Evolutionary conservation across 2,329 filamentous ascomycete genomes (phyloP).

Genomic region (Talaromyces sp.): DNA sequence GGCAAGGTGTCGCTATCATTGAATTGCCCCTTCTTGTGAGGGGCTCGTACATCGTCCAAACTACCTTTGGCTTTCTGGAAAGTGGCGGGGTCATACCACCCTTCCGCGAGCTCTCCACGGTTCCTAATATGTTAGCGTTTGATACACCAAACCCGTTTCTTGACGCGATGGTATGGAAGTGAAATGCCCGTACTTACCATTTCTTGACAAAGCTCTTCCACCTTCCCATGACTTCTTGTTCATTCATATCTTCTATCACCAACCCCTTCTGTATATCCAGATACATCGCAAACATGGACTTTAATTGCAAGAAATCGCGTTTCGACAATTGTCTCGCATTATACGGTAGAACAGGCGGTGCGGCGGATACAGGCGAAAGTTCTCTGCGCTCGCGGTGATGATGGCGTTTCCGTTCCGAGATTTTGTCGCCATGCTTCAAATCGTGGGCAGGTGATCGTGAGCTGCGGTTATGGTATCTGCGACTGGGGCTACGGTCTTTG

Average conservation of each 20-base stretch:
- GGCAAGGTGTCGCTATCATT: conserved; percentile 21
- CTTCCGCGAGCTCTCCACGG: conserved; percentile 75
- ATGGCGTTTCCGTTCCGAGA: conserved; percentile 20
- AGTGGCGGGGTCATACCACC: conserved; percentile 85
- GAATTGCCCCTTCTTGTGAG: neutral
- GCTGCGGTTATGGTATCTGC: conserved; percentile 33
- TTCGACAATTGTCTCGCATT: conserved; percentile 64
- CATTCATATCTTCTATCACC: conserved; percentile 63
- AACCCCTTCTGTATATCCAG: conserved; percentile 82
- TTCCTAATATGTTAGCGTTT: conserved; percentile 63
- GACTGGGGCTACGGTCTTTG: conserved; percentile 29
- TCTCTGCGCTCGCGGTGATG: conserved; percentile 8
- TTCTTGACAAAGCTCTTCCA: conserved; percentile 92
- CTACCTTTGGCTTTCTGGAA: conserved; percentile 48
- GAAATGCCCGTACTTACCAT: conserved; percentile 57
- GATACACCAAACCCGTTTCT: neutral
- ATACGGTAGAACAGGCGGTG: conserved; percentile 56
- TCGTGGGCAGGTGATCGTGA: conserved; percentile 18
- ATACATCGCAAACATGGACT: conserved; percentile 75
- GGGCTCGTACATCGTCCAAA: conserved; percentile 2
- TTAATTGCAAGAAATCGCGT: conserved; percentile 62
- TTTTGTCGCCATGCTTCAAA: conserved; percentile 15
- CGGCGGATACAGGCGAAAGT: conserved; percentile 13
- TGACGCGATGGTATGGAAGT: neutral
- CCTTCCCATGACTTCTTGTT: conserved; percentile 71